phyloP scores from a whole-genome alignment of 2,329 filamentous ascomycete genomes.

The Colletotrichum camelliae region DNA sequence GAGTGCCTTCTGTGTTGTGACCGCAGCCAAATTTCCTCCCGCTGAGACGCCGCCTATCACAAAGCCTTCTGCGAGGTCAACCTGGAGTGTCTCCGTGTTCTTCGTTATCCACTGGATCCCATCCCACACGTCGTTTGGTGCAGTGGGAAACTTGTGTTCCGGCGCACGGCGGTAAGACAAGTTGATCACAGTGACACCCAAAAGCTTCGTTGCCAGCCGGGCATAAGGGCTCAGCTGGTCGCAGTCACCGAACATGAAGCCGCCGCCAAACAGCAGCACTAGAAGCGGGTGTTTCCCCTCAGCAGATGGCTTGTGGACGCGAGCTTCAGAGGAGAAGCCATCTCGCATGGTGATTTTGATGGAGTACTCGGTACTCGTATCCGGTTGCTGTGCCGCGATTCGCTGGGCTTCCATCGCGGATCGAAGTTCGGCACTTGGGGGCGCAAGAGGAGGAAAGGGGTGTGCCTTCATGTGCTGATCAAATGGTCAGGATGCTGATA shows the following conservation, averaged over 20 bases:
- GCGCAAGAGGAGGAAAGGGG: not conserved
- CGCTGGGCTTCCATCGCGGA: not conserved
- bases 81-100: not conserved
- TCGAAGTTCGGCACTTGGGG: not conserved
- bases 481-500: not conserved
- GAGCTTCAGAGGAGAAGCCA: not conserved
- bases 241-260: not conserved
- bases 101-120: constrained; percentile 11
- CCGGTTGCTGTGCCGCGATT: not conserved
- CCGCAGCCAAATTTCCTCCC: constrained; percentile 28
- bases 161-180: constrained; percentile 54
- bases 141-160: constrained; percentile 47
- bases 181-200: constrained; percentile 32
- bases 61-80: constrained; percentile 15
- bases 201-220: not conserved
- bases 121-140: constrained; percentile 48
- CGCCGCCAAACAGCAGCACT: constrained; percentile 11
- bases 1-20: not conserved
- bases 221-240: not conserved
- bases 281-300: not conserved
- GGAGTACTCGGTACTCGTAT: not conserved
- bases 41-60: constrained; percentile 31
- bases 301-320: not conserved
- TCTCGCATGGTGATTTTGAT: not conserved
- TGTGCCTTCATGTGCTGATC: not conserved